These are phyloP conservation scores for Arabidopsis arenosa DNA, from an alignment of 345 rosid genomes.

Conservation along the genomic window DNA sequence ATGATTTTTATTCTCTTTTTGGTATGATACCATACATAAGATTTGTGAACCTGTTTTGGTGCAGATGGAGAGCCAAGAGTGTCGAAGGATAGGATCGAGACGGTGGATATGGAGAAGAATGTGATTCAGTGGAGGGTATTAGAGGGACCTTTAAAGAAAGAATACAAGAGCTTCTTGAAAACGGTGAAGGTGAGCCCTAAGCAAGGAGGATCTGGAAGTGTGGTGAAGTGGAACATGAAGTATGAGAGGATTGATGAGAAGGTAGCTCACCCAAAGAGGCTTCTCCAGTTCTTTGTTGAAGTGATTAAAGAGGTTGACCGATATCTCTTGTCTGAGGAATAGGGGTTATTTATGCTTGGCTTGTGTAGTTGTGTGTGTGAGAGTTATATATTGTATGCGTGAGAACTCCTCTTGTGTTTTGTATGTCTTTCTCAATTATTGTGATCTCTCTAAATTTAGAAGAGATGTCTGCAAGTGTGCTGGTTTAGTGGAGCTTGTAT, in stretches of 20 bases:
- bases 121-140: slow-evolving; percentile 19
- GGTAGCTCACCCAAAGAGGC: slow-evolving; percentile 24
- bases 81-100: slow-evolving; percentile 32
- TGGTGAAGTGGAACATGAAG: slow-evolving; percentile 40
- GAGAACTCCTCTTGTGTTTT: too few species aligned
- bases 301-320: slow-evolving; percentile 10
- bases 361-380: neutral
- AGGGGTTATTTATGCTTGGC: neutral
- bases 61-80: slow-evolving; percentile 30
- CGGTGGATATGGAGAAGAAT: slow-evolving; percentile 21
- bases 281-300: slow-evolving; percentile 25
- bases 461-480: too few species aligned
- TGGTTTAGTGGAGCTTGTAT: too few species aligned
- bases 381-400: neutral
- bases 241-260: slow-evolving; percentile 21
- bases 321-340: slow-evolving; percentile 13
- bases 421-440: too few species aligned
- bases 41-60: neutral
- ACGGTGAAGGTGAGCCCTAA: slow-evolving; percentile 30
- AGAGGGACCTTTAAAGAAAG: slow-evolving; percentile 35
- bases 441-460: too few species aligned
- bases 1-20: too few species aligned
- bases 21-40: too few species aligned
- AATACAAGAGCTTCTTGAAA: slow-evolving; percentile 31
- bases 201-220: slow-evolving; percentile 15